Base-by-base conservation (phyloP, 2,329 filamentous ascomycete species). In the Cladosporium sp. region DNA sequence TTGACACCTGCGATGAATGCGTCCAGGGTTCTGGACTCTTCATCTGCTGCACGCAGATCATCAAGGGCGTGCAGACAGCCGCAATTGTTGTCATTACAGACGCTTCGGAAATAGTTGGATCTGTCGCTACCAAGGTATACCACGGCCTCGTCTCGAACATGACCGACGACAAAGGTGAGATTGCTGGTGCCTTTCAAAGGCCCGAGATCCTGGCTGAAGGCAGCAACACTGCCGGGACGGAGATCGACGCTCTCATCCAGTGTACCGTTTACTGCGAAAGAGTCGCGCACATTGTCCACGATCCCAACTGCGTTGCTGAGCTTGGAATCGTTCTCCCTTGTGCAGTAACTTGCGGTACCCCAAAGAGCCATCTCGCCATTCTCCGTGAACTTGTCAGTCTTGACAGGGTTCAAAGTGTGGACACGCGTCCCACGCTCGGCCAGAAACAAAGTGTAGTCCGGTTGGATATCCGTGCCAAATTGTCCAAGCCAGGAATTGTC, bases 401-500 rank as follows among this genome's bases (percentile, higher is more conserved):
- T 60, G 29, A 65, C 52, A 8, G 65, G 62, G 7, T 55, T 59
- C 18, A 72, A 56, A 7, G 62, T 59, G 47, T 67, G 71, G 38
- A 71, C 55, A 3, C 59, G 50, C 25, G 67, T 58, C 32, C 27
- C 57, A 38, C 4, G 57, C 12, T 30, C 13, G 12, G 8, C 25
- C 16, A 15, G 11, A 2, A 13, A 16, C 22, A 30, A 49, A 39
- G 46, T 12, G 51, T 51, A 9, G 62, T 61, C 11, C 51, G 59
- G 25, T 53, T 53, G 38, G 19, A 50, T 41, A 12, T 48, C 53
- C n/a, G 12, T 9, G 6, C 45, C 45, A 16, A 61, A 57, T 16
- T 59, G 60, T 9, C 71, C 72, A n/a, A 68, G 64, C 70, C 71
- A 74, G 40, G 66, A 66, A 16, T 67, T 68, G 53, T 74, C 72